Conservation (phyloP, 805 yeast genomes). For the Hanseniaspora taiwanica region DNA sequence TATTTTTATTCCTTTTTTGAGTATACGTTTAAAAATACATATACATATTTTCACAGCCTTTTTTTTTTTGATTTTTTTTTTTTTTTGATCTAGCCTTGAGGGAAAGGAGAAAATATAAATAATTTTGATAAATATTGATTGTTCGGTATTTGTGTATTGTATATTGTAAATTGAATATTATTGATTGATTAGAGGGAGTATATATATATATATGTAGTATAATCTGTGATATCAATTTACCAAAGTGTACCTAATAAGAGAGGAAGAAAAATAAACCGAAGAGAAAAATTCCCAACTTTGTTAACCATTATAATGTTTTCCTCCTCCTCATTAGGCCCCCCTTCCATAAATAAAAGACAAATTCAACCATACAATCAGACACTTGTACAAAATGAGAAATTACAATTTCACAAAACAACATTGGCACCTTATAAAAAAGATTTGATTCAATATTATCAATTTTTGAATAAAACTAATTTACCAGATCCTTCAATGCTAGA, state of each 20-base stretch:
- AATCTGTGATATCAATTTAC: neutral
- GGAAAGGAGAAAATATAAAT: neutral
- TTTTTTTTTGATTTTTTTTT: too few relatives aligned
- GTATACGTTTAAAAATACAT: too few relatives aligned
- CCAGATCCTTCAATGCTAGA: slow-evolving; percentile 48
- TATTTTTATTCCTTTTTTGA: too few relatives aligned
- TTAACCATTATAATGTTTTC: too few relatives aligned
- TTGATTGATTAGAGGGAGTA: neutral
- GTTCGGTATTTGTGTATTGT: neutral
- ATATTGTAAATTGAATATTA: too few relatives aligned
- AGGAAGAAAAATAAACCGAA: neutral
- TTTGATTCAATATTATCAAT: slow-evolving; percentile 27
- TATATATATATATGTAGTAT: neutral
- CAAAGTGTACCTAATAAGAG: neutral
- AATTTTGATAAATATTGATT: neutral
- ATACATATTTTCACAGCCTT: too few relatives aligned
- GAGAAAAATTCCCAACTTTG: too few relatives aligned
- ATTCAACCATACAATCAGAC: slow-evolving; percentile 26
- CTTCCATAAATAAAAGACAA: slow-evolving; percentile 8
- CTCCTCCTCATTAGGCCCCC: neutral
- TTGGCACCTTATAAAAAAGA: slow-evolving; percentile 31
- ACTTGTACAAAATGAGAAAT: slow-evolving; percentile 32
- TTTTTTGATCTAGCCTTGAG: neutral
- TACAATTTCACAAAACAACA: slow-evolving; percentile 27
- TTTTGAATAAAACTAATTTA: slow-evolving; percentile 20